Base-by-base conservation (phyloP, 345 rosid genomes). In the Syzygium grande region DNA sequence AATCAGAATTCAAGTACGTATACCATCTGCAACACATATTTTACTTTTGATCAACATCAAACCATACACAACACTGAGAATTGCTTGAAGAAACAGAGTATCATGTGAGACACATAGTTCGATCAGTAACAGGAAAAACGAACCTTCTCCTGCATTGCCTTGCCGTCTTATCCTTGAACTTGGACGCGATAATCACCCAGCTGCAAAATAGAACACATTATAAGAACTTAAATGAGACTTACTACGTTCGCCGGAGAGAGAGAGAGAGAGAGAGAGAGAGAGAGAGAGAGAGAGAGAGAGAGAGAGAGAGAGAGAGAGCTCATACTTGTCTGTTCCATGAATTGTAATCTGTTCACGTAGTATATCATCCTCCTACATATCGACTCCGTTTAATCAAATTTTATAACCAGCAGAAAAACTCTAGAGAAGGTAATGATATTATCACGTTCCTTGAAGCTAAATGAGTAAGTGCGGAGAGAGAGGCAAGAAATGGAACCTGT, bases 141-240 rank as follows among this genome's bases (percentile, higher is more conserved):
- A 65, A 98, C 99, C 99, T 96, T 91, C 99, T 93, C 91, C 99
- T 94, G 91, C 99, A 98, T 92, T 98, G 99, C 89, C 99, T 94
- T 49, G 99, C 95, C 27, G 98, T 98, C 90, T 98, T 98, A 90
- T 96, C 98, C 91, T 90, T 96, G 89, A 98, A 98, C 88, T 94
- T 96, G 1, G 98, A 95, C 2, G 99, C 99, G 55, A 98, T 98
- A 91, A 96, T 94, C 86, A 98, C 93, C 99, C 99, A 98, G 90
- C 99, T 98, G 86, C 91, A 51, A 85, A n/a, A 51, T 41, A 80
- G 49, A 83, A n/a, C 43, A 38, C 61, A 52, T 34, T 38, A 52
- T 51, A 84, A 34, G 25, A 29, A 52, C 86, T 84, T 9, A 34
- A 19, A 34, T 22, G 49, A 14, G 11, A 73, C 80, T 19, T 10